Base-by-base conservation (phyloP, 108 stramenopile genomes). In the Fragilariopsis cylindrus region DNA sequence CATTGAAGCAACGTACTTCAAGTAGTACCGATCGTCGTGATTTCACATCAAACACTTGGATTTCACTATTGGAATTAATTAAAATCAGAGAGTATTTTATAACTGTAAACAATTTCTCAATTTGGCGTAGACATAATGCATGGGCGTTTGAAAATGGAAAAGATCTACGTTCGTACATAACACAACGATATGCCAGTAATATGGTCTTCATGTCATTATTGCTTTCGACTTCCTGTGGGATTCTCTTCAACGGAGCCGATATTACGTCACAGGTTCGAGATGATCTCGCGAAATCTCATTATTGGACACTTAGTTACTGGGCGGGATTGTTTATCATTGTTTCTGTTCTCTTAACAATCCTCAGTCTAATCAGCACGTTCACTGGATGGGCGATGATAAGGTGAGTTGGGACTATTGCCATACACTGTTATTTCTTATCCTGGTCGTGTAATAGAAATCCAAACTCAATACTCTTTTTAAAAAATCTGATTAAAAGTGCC, bases 121-220 rank as follows among this genome's bases (percentile, higher is more conserved):
- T 87, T 39, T 87, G 86, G 86, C 48, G 78, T 5, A 82, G 85
- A 41, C 88, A 90, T 58, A 62, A 85, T 48, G 85, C 87, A 3
- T 90, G 89, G 89, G 79, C 80, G 16, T 76, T 84, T 48, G 79
- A 82, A 48, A 70, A 82, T 50, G 87, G 87, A 43, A 82, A 79
- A 44, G 76, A 81, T 65, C 69, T 90, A 41, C 64, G 80, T 57
- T 56, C 76, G 21, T 83, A 87, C 76, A 86, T 91, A 65, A 85
- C 82, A 19, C 73, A 80, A 49, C 84, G 87, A 39, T 88, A 85
- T 60, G 79, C 85, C 3, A 68, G 64, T 49, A 83, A 75, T 63
- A 91, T 91, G 90, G 86, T 88, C 30, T 88, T 91, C 76, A 83
- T 91, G 87, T 88, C 85, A 11, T 69, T 91, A 3, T 54, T 91